These are phyloP conservation scores for Acmispon strigosus DNA, from an alignment of 306 rosid species.

Conservation along the genomic window DNA sequence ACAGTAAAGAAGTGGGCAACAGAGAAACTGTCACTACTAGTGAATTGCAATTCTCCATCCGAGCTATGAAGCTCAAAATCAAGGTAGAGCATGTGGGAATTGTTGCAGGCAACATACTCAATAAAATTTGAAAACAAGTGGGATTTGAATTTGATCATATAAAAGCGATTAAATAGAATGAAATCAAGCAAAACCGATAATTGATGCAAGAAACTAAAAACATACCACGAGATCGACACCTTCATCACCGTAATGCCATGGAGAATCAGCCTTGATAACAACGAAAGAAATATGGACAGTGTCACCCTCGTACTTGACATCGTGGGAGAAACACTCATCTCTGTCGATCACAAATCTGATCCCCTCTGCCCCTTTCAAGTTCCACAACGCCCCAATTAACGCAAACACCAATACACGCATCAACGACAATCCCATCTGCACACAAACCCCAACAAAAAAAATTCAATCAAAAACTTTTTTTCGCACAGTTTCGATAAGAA, in stretches of 20 bases:
- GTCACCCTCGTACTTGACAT: constrained; percentile 74
- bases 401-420: constrained; percentile 26
- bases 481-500: not conserved
- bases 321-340: constrained; percentile 84
- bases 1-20: not conserved
- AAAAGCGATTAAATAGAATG: not conserved
- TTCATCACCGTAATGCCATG: constrained; percentile 57
- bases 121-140: not conserved
- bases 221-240: constrained; percentile 90
- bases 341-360: constrained; percentile 76
- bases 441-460: not conserved
- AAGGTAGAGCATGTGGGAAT: not conserved
- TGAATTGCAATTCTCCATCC: not conserved
- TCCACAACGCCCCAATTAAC: constrained; percentile 27
- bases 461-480: not conserved
- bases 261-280: constrained; percentile 73
- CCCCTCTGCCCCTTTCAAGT: constrained; percentile 41
- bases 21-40: not conserved
- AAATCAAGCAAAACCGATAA: not conserved
- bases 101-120: not conserved
- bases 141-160: not conserved
- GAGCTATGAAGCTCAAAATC: not conserved
- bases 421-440: constrained; percentile 34
- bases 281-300: constrained; percentile 82
- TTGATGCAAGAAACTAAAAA: not conserved